Conservation (phyloP, 495 filamentous ascomycete species). For the Penicillium subrubescens region DNA sequence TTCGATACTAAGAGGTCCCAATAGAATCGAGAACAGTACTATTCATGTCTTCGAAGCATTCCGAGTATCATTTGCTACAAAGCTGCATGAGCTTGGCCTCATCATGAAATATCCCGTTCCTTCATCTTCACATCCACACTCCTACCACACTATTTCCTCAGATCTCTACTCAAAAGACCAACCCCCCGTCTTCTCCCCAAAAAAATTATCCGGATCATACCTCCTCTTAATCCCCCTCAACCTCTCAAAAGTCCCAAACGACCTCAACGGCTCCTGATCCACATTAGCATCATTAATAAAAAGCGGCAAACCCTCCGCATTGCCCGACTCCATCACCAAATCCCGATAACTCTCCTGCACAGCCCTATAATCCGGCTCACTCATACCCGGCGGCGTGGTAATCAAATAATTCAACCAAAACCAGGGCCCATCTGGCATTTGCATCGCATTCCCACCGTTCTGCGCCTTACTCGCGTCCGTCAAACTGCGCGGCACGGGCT, state of each 20-base stretch:
- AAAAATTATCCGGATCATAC: slow-evolving; percentile 42
- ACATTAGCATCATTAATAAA: slow-evolving; percentile 38
- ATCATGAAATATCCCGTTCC: background rate
- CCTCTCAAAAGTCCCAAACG: slow-evolving; percentile 31
- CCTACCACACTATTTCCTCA: background rate
- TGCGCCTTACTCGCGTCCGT: slow-evolving; percentile 39
- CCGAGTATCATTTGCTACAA: too few relatives aligned
- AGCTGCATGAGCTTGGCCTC: too few relatives aligned
- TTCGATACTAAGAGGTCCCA: background rate
- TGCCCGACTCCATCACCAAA: slow-evolving; percentile 27
- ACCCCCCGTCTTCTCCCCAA: slow-evolving; percentile 36
- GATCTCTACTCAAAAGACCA: slow-evolving; percentile 30
- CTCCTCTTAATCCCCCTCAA: slow-evolving; percentile 38
- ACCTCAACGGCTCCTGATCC: slow-evolving; percentile 35
- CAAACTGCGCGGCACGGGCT: slow-evolving; percentile 35
- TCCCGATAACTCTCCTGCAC: slow-evolving; percentile 35
- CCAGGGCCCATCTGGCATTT: slow-evolving; percentile 42
- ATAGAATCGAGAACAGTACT: background rate
- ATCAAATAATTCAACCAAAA: slow-evolving; percentile 38
- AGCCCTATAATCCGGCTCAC: slow-evolving; percentile 28
- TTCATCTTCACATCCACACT: background rate
- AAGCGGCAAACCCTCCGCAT: slow-evolving; percentile 33
- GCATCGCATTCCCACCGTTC: slow-evolving; percentile 37
- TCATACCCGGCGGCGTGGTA: slow-evolving; percentile 26
- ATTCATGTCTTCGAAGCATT: background rate